Conservation (phyloP, 2,329 filamentous ascomycete species). For the Paraconiothyrium sp. region DNA sequence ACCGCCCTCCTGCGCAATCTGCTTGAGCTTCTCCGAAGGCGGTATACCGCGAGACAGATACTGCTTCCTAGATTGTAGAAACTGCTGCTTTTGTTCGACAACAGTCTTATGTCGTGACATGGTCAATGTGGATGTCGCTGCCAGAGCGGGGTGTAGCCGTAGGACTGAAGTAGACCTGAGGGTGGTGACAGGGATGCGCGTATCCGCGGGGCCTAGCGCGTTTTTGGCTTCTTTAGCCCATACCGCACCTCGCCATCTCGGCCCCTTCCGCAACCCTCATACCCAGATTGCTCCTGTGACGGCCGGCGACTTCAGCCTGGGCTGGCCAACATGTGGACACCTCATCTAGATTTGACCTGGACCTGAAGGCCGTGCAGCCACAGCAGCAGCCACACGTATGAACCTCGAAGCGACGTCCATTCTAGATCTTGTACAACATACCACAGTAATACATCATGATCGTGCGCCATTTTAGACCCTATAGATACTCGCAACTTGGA, state of each 20-base stretch:
- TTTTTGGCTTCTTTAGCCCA: background rate
- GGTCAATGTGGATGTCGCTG: background rate
- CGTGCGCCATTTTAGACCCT: too few relatives aligned
- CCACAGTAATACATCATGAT: too few relatives aligned
- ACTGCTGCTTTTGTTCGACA: constrained; percentile 70
- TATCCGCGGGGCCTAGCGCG: constrained; percentile 2
- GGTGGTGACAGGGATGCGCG: background rate
- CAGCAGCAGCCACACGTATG: too few relatives aligned
- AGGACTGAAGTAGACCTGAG: background rate
- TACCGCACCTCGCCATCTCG: background rate
- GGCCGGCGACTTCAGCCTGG: too few relatives aligned
- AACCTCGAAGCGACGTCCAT: too few relatives aligned
- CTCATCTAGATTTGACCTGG: too few relatives aligned
- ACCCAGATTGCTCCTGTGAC: too few relatives aligned
- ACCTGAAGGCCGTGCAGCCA: too few relatives aligned
- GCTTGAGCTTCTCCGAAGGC: constrained; percentile 65
- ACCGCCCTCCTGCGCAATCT: constrained; percentile 58
- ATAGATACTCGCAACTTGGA: too few relatives aligned
- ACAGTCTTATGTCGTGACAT: constrained; percentile 53
- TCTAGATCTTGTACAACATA: too few relatives aligned
- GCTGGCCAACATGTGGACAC: too few relatives aligned
- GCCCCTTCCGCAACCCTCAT: background rate
- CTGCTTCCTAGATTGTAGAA: constrained; percentile 70
- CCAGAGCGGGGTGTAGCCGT: background rate
- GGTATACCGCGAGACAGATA: constrained; percentile 68